Evolutionary conservation across 805 yeast species (phyloP), one percentile per base, ranked within the genome.

Genomic region (Metschnikowia kunwiensis): DNA sequence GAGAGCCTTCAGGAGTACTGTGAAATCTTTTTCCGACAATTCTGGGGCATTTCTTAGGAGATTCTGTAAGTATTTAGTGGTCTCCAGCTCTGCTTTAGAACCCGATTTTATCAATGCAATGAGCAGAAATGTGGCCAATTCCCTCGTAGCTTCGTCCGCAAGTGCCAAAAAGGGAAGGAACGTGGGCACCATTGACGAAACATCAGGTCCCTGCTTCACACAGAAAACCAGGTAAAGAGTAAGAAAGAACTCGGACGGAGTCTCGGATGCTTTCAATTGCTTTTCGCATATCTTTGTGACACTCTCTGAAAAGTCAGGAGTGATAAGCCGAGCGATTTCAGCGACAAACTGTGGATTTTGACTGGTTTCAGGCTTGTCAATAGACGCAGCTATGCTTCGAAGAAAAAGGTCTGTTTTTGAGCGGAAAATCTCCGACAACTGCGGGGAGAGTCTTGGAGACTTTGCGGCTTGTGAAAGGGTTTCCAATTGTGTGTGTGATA

Each of bases 1-100:
- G 22, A 48, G 37, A 5, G 46, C 27, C 13, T 29, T 26, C 3
- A 38, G 17, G 15, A 42, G 38, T 8, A 27, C 27, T 5, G 24
- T 7, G 15, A 36, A 36, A 17, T 19, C 22, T 17, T 12, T 7
- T 6, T 27, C 19, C 19, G 26, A 24, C 19, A 32, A 8, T 5
- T 24, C 33, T 5, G 37, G 36, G 9, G 37, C 11, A 7, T 31
- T 25, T 4, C 12, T 4, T 18, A 32, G 16, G 2, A 32, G 24
- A 7, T 9, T 12, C 28, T 33, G 31, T 22, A 38, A 27, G 20
- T 28, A 23, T 11, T 13, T 3, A 3, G 24, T 4, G 8, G 32
- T 24, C 12, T 21, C 10, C 6, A 8, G n/a, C 12, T 24, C 33
- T 19, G 25, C 5, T 5, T 14, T 17, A 4, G 33, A 17, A 5